These are phyloP conservation scores for Claviceps quebecensis DNA, from an alignment of 2,329 filamentous ascomycete genomes.

Conservation along the genomic window DNA sequence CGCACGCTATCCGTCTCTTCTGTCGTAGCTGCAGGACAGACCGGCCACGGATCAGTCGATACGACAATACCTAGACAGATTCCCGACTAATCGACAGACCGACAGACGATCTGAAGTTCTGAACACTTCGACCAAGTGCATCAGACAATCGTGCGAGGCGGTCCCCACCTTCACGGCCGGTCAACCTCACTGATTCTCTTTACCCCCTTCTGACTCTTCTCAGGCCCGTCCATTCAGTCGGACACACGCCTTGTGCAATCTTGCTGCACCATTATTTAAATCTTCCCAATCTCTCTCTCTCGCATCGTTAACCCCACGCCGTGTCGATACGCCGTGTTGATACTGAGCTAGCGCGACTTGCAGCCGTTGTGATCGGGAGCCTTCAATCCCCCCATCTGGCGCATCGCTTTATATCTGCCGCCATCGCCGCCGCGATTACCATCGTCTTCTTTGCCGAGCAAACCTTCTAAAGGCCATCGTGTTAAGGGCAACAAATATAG, in stretches of 20 bases:
- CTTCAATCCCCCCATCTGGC: neutral
- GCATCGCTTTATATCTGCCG: neutral
- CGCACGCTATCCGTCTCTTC: neutral
- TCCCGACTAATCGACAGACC: neutral
- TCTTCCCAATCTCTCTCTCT: neutral
- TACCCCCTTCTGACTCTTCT: neutral
- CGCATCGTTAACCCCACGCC: neutral
- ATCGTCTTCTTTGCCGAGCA: neutral
- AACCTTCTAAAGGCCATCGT: neutral
- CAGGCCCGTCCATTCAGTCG: neutral
- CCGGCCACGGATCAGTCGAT: neutral
- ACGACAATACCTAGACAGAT: neutral
- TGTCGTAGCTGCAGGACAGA: neutral
- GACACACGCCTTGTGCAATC: neutral
- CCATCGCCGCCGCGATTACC: neutral
- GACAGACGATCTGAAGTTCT: neutral
- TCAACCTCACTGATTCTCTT: conserved; percentile 2
- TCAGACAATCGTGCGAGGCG: neutral
- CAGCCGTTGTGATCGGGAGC: neutral
- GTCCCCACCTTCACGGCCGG: conserved; percentile 1
- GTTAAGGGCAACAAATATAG: no score
- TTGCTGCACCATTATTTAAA: neutral
- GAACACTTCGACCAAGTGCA: neutral
- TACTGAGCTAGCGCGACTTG: neutral
- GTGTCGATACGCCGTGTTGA: neutral